phyloP scores from a whole-genome alignment of 75 land plant species.

The Pseudotsuga menziesii region DNA sequence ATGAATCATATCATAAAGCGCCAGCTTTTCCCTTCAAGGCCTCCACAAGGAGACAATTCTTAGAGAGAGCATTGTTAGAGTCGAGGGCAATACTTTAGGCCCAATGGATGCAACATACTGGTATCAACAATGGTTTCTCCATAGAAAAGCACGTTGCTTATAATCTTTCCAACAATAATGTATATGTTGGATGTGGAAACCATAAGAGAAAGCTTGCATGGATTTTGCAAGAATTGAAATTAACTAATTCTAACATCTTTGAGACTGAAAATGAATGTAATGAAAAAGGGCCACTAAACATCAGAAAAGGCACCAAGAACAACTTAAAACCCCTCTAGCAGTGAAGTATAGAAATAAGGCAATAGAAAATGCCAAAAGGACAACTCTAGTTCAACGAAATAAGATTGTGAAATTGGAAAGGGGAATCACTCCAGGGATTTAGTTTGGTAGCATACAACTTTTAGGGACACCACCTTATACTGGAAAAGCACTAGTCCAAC shows the following conservation, averaged over 20 bases:
- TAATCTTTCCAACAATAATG: background rate
- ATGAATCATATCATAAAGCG: background rate
- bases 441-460: no score
- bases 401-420: conserved; percentile 6
- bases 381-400: background rate
- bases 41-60: background rate
- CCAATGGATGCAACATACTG: background rate
- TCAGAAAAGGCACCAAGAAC: conserved; percentile 8
- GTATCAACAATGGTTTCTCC: background rate
- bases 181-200: background rate
- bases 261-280: background rate
- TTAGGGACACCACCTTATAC: no score
- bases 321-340: background rate
- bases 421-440: background rate
- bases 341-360: conserved; percentile 6
- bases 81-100: background rate
- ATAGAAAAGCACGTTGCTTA: background rate
- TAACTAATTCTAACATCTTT: background rate
- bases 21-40: background rate
- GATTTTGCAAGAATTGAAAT: background rate
- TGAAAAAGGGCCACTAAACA: background rate
- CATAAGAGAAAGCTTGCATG: no score
- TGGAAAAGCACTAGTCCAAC: no score
- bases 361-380: background rate
- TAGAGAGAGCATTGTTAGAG: background rate